A percentile compares a stretch with the other conserved stretches of the same genome.
Conservation (phyloP, 2,329 filamentous ascomycete genomes). For the Didymella pomorum region DNA sequence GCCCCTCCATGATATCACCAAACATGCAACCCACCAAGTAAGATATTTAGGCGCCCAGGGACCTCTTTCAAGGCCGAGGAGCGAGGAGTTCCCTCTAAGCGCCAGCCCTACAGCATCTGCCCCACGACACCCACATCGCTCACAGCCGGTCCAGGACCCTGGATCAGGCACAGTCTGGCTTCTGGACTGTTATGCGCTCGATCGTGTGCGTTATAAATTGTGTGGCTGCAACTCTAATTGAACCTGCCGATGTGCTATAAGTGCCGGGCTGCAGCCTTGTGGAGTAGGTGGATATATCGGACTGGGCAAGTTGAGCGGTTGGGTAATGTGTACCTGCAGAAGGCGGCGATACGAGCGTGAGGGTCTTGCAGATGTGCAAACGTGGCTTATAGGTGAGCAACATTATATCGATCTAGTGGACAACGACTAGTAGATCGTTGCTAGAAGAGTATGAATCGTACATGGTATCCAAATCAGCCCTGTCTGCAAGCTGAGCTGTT, state of each 20-base stretch:
- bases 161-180: constrained; percentile 32
- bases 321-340: constrained; percentile 21
- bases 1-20: constrained; percentile 27
- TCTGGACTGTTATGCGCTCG: constrained; percentile 32
- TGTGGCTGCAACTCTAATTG: constrained; percentile 41
- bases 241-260: constrained; percentile 25
- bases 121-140: constrained; percentile 29
- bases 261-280: constrained; percentile 19
- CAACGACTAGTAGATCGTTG: too few species aligned
- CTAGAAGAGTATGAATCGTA: too few species aligned
- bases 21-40: constrained; percentile 26
- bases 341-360: constrained; percentile 8
- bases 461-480: too few species aligned
- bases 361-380: neutral
- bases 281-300: constrained; percentile 2
- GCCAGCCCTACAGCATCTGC: constrained; percentile 36
- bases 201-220: constrained; percentile 15
- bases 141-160: constrained; percentile 24
- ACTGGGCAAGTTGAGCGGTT: constrained; percentile 7
- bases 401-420: too few species aligned
- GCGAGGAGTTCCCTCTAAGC: constrained; percentile 19
- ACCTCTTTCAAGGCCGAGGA: constrained; percentile 32
- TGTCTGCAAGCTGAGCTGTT: too few species aligned
- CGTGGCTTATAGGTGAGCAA: too few species aligned
- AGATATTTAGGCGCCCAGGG: constrained; percentile 37